Base-by-base conservation (phyloP, 2,329 filamentous ascomycete species). In the Uncinocarpus reesii region DNA sequence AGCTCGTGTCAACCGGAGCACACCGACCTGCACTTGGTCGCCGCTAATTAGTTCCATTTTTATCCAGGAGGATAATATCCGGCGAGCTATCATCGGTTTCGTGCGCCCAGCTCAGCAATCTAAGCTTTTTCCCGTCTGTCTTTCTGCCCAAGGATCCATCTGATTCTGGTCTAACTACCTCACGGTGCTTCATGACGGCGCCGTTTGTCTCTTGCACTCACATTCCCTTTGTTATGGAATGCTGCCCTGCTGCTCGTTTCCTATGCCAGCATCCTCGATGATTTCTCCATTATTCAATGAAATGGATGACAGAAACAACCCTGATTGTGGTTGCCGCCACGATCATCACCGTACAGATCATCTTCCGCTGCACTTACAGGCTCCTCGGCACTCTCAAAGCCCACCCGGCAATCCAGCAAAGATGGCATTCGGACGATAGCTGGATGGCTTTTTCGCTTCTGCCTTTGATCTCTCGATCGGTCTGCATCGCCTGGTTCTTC, bases 391-490 rank as follows among this genome's bases (percentile, higher is more conserved):
- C 35, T 7, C 35, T 46, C 36, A 52, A 47, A 34, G 20, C 46
- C 34, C 47, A 48, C 38, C 40, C 47, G 21, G 34, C 49, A 15
- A 41, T 47, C 8, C 49, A 48, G 20, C 53, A 53, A 23, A 44
- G 34, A 38, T 55, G 53, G 53, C 42, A 48, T 38, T 35, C 47
- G 37, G 53, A 55, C 35, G 53, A 55, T 37, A 55, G 29, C 49
- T 55, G 53, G 53, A 55, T 55, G 53, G 42, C 47, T 7, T 48
- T 52, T 42, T 51, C 50, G 2, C 35, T 55, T n/a, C 7, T 53
- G 7, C 53, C 53, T 6, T 42, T 55, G 10, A 26, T 50, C 21
- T 26, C 41, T 7, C 37, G 53, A 13, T 48, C 38, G 2, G 10
- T 47, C 11, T 50, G 48, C 34, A 53, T 55, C 40, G 37, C 43